Conservation (phyloP, 441 rosid species). For the Codiaeum variegatum region DNA sequence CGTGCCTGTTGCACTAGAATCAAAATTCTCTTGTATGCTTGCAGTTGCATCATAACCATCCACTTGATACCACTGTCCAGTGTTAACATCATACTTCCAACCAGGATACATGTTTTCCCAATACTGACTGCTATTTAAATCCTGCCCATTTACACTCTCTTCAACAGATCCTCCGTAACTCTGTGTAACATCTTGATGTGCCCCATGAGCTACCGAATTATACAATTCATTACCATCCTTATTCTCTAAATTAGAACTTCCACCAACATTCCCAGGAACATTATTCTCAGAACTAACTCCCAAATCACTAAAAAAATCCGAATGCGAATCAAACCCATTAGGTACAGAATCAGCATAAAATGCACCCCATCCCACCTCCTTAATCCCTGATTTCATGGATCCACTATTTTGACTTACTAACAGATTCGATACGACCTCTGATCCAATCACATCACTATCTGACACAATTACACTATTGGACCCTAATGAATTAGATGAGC, state of each 20-base stretch:
- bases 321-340: conserved; percentile 51
- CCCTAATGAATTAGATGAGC: conserved; percentile 19
- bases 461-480: conserved; percentile 22
- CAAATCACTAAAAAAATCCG: conserved; percentile 70
- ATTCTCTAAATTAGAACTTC: conserved; percentile 24
- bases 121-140: conserved; percentile 47
- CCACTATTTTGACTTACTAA: conserved; percentile 29
- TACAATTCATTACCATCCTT: conserved; percentile 22
- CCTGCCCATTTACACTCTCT: conserved; percentile 44
- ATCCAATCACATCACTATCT: conserved; percentile 28
- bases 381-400: conserved; percentile 43
- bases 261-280: conserved; percentile 32
- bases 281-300: conserved; percentile 36
- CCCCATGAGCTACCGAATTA: conserved; percentile 36
- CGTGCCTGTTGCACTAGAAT: conserved; percentile 19
- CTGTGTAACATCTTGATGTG: conserved; percentile 38
- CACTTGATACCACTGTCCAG: conserved; percentile 86
- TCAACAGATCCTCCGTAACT: conserved; percentile 32
- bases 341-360: conserved; percentile 58
- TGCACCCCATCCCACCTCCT: conserved; percentile 87
- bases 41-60: conserved; percentile 35
- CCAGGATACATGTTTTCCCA: conserved; percentile 94
- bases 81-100: conserved; percentile 73
- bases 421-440: conserved; percentile 27
- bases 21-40: conserved; percentile 31